Evolutionary conservation across 805 yeast species (phyloP).

Genomic region (Hermanozyma aechmeae): DNA sequence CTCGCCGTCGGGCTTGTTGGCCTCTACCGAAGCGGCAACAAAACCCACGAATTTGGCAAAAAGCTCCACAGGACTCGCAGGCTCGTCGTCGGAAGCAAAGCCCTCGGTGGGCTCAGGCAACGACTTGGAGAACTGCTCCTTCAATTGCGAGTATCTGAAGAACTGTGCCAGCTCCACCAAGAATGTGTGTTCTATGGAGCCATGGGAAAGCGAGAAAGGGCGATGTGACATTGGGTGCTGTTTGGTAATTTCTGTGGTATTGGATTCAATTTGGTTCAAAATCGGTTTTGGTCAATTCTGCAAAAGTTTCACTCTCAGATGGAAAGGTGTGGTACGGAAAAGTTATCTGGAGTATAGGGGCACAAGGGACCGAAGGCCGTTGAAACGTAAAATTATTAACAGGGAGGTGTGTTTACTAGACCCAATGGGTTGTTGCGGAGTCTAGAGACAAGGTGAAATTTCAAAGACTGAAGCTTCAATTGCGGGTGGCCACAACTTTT

Average conservation of each 20-base stretch:
- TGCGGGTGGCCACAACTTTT: not conserved
- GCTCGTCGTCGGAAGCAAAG: conserved; percentile 80
- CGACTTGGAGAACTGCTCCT: conserved; percentile 72
- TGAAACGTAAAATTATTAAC: not conserved
- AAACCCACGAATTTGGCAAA: conserved; percentile 78
- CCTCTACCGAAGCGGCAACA: conserved; percentile 41
- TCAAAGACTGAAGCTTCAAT: conserved; percentile 1
- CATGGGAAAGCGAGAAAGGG: conserved; percentile 79
- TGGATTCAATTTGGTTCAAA: not conserved
- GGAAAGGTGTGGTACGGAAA: conserved; percentile 12
- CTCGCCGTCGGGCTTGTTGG: conserved; percentile 39
- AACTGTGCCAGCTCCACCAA: conserved; percentile 77
- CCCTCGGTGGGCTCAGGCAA: conserved; percentile 80
- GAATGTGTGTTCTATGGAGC: conserved; percentile 79
- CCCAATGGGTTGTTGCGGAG: not conserved
- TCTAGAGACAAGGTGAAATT: not conserved
- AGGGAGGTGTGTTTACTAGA: not conserved
- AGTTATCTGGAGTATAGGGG: not conserved
- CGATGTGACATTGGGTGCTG: conserved; percentile 26
- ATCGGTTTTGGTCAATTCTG: not conserved
- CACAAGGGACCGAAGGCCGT: not conserved
- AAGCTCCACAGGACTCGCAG: conserved; percentile 77
- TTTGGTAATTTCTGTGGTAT: not conserved
- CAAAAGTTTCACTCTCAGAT: not conserved
- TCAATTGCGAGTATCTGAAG: conserved; percentile 76